These are phyloP conservation scores for Xylaria sp. DNA, from an alignment of 495 filamentous ascomycete species.

Conservation along the genomic window DNA sequence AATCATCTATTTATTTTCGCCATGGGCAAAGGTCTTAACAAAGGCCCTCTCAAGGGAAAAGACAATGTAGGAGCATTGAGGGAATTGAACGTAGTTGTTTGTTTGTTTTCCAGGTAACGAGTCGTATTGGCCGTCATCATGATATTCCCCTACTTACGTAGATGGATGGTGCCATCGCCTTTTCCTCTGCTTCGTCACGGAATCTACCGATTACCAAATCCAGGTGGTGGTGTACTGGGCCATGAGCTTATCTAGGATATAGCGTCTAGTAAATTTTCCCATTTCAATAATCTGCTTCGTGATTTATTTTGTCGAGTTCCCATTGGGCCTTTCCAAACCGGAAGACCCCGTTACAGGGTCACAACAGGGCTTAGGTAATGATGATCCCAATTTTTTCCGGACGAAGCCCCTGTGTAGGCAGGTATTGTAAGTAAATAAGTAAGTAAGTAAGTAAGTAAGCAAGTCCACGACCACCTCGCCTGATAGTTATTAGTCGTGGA, in stretches of 20 bases:
- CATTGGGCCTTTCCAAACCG: neutral
- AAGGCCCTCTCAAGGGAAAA: neutral
- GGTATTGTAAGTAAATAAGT: no score
- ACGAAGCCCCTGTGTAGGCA: no score
- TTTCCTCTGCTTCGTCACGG: neutral
- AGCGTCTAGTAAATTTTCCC: neutral
- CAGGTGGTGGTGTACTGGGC: neutral
- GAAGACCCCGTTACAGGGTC: neutral
- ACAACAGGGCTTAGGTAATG: neutral
- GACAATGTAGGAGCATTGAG: neutral
- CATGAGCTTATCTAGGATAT: neutral
- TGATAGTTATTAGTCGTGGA: no score
- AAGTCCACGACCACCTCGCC: no score
- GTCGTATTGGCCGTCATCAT: neutral
- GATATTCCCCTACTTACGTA: neutral
- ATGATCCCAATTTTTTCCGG: neutral
- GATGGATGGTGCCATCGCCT: neutral
- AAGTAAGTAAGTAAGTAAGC: no score
- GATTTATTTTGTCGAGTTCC: neutral
- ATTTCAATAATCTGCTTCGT: neutral
- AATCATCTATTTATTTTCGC: neutral
- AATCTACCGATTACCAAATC: neutral
- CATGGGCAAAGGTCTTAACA: neutral
- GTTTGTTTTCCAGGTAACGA: neutral
- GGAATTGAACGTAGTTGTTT: neutral